phyloP scores from a whole-genome alignment of 495 filamentous ascomycete species.

The Penicillium soppii region DNA sequence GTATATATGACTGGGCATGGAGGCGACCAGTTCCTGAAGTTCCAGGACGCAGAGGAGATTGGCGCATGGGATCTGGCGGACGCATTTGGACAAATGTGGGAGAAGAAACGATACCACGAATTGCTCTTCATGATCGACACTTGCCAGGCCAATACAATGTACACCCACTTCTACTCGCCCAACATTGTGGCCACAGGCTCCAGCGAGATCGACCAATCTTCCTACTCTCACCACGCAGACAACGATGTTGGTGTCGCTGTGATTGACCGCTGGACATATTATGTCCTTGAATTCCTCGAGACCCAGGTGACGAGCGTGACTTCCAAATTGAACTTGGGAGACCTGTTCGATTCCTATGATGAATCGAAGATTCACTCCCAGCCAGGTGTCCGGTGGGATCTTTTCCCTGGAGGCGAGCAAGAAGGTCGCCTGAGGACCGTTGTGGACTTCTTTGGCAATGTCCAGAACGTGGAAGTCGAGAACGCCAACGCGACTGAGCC shows the following conservation, averaged over 20 bases:
- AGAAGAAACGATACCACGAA: conserved; percentile 95
- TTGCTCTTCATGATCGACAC: conserved; percentile 99
- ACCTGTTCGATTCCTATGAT: conserved; percentile 94
- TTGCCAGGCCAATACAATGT: conserved; percentile 99
- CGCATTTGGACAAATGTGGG: conserved; percentile 99
- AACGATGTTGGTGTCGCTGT: conserved; percentile 97
- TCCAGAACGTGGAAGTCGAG: conserved; percentile 93
- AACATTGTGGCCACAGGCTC: conserved; percentile 96
- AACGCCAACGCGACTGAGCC: conserved; percentile 51
- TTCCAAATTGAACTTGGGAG: conserved; percentile 82
- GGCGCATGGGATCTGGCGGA: conserved; percentile 94
- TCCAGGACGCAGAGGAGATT: conserved; percentile 97
- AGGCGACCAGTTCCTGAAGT: conserved; percentile 98
- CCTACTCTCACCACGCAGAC: conserved; percentile 95
- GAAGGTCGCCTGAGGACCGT: conserved; percentile 73
- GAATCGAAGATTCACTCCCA: conserved; percentile 90
- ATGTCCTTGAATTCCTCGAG: conserved; percentile 96
- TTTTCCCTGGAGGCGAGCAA: conserved; percentile 78
- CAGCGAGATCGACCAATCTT: conserved; percentile 89
- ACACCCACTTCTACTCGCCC: conserved; percentile 93
- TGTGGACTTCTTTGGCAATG: conserved; percentile 98
- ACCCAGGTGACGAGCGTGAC: conserved; percentile 78
- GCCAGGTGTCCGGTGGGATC: conserved; percentile 89
- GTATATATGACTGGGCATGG: conserved; percentile 99
- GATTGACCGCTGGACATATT: conserved; percentile 98